These are phyloP conservation scores for Trichoderma asperelloides DNA, from an alignment of 495 filamentous ascomycete species.

Conservation along the genomic window DNA sequence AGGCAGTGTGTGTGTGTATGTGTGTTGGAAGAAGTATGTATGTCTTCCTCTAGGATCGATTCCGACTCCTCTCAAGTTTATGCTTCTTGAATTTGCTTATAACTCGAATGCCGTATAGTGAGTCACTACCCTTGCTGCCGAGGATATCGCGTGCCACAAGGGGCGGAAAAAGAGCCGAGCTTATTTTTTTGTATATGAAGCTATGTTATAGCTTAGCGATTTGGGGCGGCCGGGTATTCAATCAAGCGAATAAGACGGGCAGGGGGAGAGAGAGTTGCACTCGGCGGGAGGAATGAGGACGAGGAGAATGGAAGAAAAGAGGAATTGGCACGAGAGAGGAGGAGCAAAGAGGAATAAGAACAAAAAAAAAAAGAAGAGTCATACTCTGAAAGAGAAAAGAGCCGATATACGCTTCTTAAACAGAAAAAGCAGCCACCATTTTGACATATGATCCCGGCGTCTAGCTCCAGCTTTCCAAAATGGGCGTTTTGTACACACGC, in stretches of 20 bases:
- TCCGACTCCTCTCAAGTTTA: no score
- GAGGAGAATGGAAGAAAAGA: not conserved
- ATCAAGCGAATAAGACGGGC: not conserved
- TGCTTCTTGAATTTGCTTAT: no score
- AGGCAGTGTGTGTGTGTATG: no score
- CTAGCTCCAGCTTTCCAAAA: no score
- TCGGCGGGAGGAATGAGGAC: not conserved
- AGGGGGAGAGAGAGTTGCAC: not conserved
- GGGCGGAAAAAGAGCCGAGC: not conserved
- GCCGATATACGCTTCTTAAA: not conserved
- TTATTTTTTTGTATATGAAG: not conserved
- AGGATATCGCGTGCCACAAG: not conserved
- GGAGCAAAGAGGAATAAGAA: not conserved
- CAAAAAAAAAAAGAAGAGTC: not conserved
- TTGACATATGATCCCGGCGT: conserved; percentile 5
- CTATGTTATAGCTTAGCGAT: no score
- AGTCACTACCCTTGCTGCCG: not conserved
- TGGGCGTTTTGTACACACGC: no score
- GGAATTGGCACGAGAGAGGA: not conserved
- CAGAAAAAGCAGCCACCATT: not conserved
- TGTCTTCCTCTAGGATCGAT: no score
- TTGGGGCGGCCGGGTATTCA: not conserved
- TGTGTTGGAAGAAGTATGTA: not conserved
- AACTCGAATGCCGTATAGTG: not conserved
- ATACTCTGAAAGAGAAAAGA: not conserved